Percentiles rank a stretch among this genome's conserved stretches.
Evolutionary conservation across 345 rosid genomes (phyloP).

Genomic region (Eucalyptus albens): DNA sequence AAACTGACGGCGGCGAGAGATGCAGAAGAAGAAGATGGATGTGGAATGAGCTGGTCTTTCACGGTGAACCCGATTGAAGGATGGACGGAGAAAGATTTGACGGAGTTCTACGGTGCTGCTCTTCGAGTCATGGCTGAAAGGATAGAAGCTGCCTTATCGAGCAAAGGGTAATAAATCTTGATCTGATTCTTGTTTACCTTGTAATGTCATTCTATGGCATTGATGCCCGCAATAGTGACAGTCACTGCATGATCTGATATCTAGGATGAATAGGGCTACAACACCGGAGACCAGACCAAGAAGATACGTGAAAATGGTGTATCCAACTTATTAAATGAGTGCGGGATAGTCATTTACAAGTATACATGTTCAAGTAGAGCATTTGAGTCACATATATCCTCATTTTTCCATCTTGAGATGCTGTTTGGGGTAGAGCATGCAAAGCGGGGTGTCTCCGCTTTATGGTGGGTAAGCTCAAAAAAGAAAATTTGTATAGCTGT

Average conservation of each 20-base stretch:
- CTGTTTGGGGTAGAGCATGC: background rate
- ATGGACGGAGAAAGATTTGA: background rate
- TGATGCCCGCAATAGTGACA: too few relatives aligned
- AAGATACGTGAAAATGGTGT: background rate
- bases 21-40: background rate
- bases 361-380: background rate
- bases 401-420: background rate
- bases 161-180: background rate
- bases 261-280: background rate
- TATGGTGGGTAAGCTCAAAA: background rate
- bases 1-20: slow-evolving; percentile 10
- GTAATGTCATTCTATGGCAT: background rate
- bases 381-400: background rate
- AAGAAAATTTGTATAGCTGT: background rate
- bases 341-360: too few relatives aligned
- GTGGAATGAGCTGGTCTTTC: background rate
- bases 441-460: background rate
- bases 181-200: background rate
- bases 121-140: background rate
- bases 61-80: background rate
- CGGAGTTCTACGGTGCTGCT: background rate
- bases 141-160: background rate
- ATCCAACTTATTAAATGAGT: background rate
- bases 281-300: background rate
- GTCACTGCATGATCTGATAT: too few relatives aligned